Base-by-base conservation (phyloP, 305 asterid species). In the Fraxinus baroniana region DNA sequence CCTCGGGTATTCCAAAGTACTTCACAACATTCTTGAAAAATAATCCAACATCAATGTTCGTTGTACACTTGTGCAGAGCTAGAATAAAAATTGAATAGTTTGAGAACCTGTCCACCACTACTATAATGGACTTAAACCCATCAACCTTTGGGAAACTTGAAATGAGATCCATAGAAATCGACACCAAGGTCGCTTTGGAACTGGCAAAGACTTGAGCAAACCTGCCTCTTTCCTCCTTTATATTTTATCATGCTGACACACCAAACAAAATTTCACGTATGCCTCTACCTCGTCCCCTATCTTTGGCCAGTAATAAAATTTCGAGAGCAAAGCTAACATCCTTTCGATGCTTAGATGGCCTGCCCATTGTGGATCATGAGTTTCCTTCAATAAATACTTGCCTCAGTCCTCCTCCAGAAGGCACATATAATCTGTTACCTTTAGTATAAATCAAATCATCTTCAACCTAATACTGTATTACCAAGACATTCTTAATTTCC, bases 261-360 rank as follows among this genome's bases (percentile, higher is more conserved):
- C 74, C 9, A 81, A 6, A 15, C 76, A 74, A 36, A 68, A 57
- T 12, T 49, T 12, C 0, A 81, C 80, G 24, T 81, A 81, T 7
- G 41, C 64, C 12, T 74, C 41, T 5, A 75, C 33, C 28, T 74
- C 76, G 0, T 81, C n/a, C 4, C 39, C 79, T 6, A 81, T 81
- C 68, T 28, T 81, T 3, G 80, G 76, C 68, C 2, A 49, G 6
- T 49, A 49, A 49, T 17, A 15, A 2, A 0, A 49, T 49, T 49
- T 49, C 7, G 62, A 49, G 62, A 49, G 62, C 22, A 49, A 49
- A 17, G 62, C 60, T 49, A 15, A 17, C 62, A 49, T 49, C 20
- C 7, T 49, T 49, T 49, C 60, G 7, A 7, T 49, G 62, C 62
- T 1, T 7, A 8, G 7, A 49, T 49, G 62, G 20, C 62, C 2